Base-by-base conservation (phyloP, 2,329 filamentous ascomycete genomes). In the Calonectria montana region DNA sequence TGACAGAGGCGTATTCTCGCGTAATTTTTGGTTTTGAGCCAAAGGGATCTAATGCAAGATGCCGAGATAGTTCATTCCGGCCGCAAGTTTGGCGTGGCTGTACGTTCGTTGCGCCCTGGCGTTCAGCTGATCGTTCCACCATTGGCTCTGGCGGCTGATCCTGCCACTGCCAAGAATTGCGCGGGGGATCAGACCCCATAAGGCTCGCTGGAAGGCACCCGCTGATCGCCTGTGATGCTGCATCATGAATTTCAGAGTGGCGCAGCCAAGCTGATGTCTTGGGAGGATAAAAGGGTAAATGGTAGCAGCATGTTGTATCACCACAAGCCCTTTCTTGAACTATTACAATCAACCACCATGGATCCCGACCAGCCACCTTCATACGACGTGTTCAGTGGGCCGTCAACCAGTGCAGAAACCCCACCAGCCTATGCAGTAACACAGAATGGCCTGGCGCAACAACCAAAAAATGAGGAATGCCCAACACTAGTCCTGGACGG, bases 401-500 rank as follows among this genome's bases (percentile, higher is more conserved):
- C 48, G 3, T 23, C 39, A 15, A n/a, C 39, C n/a, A 16, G 27
- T 12, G 18, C 48, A 12, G 31, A 45, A 21, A 27, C 47, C 9
- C 48, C 64, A 13, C 64, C 64, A 10, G 39, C 25, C 10, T 66
- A 66, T 29, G 50, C 23, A 9, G 4, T 18, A 31, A 7, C 9
- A 3, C 45, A 39, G 25, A 15, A 6, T 25, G 16, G 15, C 2
- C 18, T 48, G 16, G 31, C 69, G 4, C 47, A 71, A 43, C 10
- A 37, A n/a, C 64, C 65, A 13, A 15, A 57, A 8, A 53, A 67
- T 0, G 75, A 76, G 37, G 63, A 72, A 18, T 43, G 73, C 1
- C 72, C 77, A 0, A 78, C 73, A 10, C 48, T 80, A 3, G 57
- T 80, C 16, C 67, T 80, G 0, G 75, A 81, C 6, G 76, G 71